A percentile compares a stretch with the other conserved stretches of the same genome.
Evolutionary conservation across 441 rosid species (phyloP).

Genomic region (Populus tomentosa): DNA sequence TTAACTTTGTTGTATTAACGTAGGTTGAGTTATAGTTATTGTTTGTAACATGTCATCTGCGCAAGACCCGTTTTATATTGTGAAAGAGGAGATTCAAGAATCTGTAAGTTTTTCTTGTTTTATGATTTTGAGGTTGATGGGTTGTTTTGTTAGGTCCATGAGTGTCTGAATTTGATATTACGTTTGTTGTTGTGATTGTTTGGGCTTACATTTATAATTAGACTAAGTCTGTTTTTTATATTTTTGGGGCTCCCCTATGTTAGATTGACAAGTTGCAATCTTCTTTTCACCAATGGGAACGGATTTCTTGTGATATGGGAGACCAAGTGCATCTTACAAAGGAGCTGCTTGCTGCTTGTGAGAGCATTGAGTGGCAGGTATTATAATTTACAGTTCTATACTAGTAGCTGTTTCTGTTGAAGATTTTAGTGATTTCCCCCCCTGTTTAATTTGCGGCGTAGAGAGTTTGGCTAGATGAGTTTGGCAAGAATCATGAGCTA

Average conservation of each 20-base stretch:
- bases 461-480: neutral
- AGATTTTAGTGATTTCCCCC: neutral
- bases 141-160: neutral
- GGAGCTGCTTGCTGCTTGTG: no score
- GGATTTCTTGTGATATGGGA: constrained; percentile 49
- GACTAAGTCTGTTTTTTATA: neutral
- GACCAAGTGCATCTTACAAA: no score
- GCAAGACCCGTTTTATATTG: constrained; percentile 94
- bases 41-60: constrained; percentile 67
- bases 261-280: constrained; percentile 93
- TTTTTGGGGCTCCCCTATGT: constrained; percentile 4
- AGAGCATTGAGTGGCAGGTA: no score
- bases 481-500: neutral
- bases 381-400: no score
- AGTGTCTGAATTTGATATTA: neutral
- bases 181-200: neutral
- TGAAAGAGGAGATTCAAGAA: constrained; percentile 92
- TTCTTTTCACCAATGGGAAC: constrained; percentile 85
- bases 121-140: neutral
- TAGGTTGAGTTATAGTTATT: neutral
- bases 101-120: constrained; percentile 53
- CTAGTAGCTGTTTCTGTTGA: neutral
- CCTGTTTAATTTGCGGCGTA: neutral
- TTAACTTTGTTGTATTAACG: neutral
- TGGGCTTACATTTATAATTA: no score